Evolutionary conservation across 2,329 filamentous ascomycete species (phyloP), one percentile per base, ranked within the genome.

Genomic region (Alternaria rosae): DNA sequence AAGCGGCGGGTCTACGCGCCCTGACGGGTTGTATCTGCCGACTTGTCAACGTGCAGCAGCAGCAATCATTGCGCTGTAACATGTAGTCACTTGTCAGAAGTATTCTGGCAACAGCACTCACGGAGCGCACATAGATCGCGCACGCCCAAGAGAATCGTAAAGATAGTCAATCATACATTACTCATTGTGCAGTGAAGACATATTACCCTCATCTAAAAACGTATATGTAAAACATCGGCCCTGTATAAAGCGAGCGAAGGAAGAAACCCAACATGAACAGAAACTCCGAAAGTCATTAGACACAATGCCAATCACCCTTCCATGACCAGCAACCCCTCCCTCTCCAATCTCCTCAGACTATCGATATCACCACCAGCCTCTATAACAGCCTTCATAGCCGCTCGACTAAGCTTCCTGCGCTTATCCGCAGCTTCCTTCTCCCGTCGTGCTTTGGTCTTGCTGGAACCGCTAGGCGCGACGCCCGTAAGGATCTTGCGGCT

Each of bases 401-500:
- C 88, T 77, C 92, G 88, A 72, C 86, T 89, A 57, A 94, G 76
- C 75, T 86, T 85, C 69, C 89, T 82, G 71, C 92, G 84, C 79
- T 90, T 89, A 74, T 97, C 94, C 55, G 87, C 84, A 2, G 92
- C 92, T 82, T 97, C 94, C 78, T 92, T 91, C 79, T 98, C 94
- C 53, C 95, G 84, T 57, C 93, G 83, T n/a, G 93, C 93, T 78
- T 97, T 97, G 9, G 95, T 98, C 86, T 98, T 98, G 69, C 88
- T 92, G 70, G 90, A 93, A 10, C 95, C 95, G 67, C 91, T 94
- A 1, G 94, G 94, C 47, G 95, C 95, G 12, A 99, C 95, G 6
- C 94, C 94, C 8, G 88, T 92, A 79, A 99, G 87, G 44, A 99
- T 89, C 75, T 91, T 88, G 13, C 86, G 83, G 71, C 89, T 90